These are phyloP conservation scores for Pleurotus tuber-regium DNA, from an alignment of 768 basidiomycete species.

Conservation along the genomic window DNA sequence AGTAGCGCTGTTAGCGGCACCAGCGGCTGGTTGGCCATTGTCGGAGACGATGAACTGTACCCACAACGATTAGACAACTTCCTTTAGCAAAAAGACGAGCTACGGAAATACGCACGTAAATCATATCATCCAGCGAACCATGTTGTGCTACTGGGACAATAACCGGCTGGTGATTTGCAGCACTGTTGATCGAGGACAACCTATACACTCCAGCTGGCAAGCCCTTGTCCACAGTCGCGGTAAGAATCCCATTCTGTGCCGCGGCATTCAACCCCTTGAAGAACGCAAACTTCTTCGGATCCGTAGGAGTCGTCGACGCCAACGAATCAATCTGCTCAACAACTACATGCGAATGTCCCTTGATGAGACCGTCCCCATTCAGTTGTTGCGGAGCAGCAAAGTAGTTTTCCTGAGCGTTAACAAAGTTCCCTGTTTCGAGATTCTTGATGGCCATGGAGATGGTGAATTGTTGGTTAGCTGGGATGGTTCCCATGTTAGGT, in stretches of 20 bases:
- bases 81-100: not conserved
- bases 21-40: constrained; percentile 26
- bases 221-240: constrained; percentile 50
- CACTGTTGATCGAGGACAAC: constrained; percentile 55
- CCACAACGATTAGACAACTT: no score
- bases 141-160: constrained; percentile 62
- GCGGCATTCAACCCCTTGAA: constrained; percentile 53
- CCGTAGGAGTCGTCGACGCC: constrained; percentile 40
- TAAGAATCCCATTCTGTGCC: constrained; percentile 46
- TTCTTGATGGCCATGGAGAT: constrained; percentile 46
- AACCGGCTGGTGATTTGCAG: constrained; percentile 58
- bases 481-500: constrained; percentile 40
- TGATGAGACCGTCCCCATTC: constrained; percentile 47
- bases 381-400: constrained; percentile 58
- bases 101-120: constrained; percentile 42
- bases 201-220: constrained; percentile 59
- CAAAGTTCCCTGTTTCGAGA: constrained; percentile 51
- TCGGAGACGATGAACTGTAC: constrained; percentile 31
- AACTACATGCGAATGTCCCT: constrained; percentile 60
- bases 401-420: constrained; percentile 51
- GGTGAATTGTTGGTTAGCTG: constrained; percentile 46
- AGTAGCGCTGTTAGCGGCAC: constrained; percentile 19
- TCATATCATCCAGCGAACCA: constrained; percentile 55
- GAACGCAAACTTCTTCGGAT: constrained; percentile 55
- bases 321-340: constrained; percentile 46